Evolutionary conservation across 2,329 filamentous ascomycete genomes (phyloP).

Genomic region (Pseudophaeomoniella oleicola): DNA sequence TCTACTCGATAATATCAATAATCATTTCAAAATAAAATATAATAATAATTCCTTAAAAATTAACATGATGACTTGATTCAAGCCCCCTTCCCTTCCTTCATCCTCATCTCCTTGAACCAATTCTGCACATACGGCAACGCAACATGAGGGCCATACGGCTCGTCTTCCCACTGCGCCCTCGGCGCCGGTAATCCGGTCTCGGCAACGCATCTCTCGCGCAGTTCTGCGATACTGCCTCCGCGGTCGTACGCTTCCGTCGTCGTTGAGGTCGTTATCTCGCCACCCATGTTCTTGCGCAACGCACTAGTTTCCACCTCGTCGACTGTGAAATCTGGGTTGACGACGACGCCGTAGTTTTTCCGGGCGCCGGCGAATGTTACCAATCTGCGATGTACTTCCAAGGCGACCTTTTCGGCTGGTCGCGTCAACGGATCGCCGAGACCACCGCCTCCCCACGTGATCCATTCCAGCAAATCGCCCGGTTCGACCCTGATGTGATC

Average conservation of each 20-base stretch:
- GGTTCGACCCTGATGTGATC: constrained; percentile 31
- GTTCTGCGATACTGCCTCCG: neutral
- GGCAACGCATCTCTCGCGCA: neutral
- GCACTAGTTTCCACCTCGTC: constrained; percentile 23
- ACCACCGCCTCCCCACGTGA: constrained; percentile 36
- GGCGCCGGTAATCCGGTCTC: neutral
- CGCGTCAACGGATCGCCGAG: constrained; percentile 32
- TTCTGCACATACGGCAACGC: neutral
- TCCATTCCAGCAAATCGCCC: constrained; percentile 34
- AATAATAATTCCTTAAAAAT: no score
- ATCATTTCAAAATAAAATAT: no score
- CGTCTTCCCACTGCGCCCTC: neutral
- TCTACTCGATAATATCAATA: no score
- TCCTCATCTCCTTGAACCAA: neutral
- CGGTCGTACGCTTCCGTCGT: neutral
- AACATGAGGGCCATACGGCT: neutral
- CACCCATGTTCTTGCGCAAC: constrained; percentile 11
- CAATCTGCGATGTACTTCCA: constrained; percentile 30
- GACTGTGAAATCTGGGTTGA: constrained; percentile 12
- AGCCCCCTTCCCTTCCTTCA: no score
- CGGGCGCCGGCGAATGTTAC: constrained; percentile 28
- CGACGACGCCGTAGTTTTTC: constrained; percentile 30
- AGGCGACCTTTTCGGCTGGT: constrained; percentile 26
- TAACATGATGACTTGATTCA: no score
- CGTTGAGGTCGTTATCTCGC: neutral